These are phyloP conservation scores for Xylaria telfairii DNA, from an alignment of 495 filamentous ascomycete genomes.

Conservation along the genomic window DNA sequence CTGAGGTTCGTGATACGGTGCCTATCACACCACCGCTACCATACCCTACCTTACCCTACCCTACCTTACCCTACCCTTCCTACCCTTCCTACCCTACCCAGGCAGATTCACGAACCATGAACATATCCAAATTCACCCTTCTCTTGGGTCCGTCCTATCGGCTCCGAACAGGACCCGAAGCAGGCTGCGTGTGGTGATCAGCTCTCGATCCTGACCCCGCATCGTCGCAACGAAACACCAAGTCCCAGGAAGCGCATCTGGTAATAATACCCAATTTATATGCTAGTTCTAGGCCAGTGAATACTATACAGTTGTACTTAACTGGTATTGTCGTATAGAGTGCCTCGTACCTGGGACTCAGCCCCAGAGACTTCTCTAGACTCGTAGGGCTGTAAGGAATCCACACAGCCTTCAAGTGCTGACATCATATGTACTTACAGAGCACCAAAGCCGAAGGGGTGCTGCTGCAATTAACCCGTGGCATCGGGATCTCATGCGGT, in stretches of 20 bases:
- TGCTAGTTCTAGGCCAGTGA: neutral
- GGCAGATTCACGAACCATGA: neutral
- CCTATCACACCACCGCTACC: neutral
- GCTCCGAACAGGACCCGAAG: neutral
- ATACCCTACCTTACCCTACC: no score
- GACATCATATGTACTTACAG: neutral
- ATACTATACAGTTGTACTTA: neutral
- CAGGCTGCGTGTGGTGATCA: neutral
- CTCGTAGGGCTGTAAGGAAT: conserved; percentile 8
- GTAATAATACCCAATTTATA: no score
- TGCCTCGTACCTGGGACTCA: neutral
- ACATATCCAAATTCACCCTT: neutral
- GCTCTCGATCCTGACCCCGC: neutral
- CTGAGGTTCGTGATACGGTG: conserved; percentile 1
- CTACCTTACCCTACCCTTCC: no score
- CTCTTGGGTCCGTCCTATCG: neutral
- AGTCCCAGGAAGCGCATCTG: neutral
- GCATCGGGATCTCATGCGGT: neutral
- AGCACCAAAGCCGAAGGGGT: neutral
- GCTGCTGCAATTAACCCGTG: neutral
- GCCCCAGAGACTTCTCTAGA: neutral
- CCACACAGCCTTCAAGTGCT: neutral
- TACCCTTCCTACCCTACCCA: no score
- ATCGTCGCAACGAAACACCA: conserved; percentile 3
- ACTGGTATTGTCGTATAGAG: neutral